phyloP scores from a whole-genome alignment of 2,329 filamentous ascomycete genomes.

The Aureobasidium sp. region DNA sequence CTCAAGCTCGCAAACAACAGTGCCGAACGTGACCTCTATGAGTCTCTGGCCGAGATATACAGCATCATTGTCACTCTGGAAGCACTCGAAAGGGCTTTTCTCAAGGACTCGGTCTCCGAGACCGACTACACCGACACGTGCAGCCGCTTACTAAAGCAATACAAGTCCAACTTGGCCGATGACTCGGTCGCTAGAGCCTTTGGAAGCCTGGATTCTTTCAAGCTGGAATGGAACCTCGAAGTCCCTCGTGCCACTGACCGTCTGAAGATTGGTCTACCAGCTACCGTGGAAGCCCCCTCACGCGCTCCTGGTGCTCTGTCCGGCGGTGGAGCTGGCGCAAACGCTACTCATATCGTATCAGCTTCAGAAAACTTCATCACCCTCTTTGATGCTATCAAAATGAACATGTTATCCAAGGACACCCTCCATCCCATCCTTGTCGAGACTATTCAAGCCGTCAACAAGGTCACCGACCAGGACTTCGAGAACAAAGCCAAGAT shows the following conservation, averaged over 20 bases:
- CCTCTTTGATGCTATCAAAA: constrained; percentile 86
- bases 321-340: constrained; percentile 35
- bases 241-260: constrained; percentile 90
- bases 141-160: constrained; percentile 87
- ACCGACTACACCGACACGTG: constrained; percentile 94
- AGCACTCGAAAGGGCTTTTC: constrained; percentile 90
- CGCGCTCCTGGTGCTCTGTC: constrained; percentile 17
- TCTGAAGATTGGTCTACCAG: constrained; percentile 84
- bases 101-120: constrained; percentile 90
- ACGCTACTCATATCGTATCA: constrained; percentile 64
- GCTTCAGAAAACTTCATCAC: constrained; percentile 99
- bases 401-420: constrained; percentile 90
- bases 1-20: constrained; percentile 83
- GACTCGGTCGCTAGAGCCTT: constrained; percentile 88
- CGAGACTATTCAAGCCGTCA: constrained; percentile 94
- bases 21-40: constrained; percentile 85
- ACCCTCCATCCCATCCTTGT: constrained; percentile 91
- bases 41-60: constrained; percentile 94
- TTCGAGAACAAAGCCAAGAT: constrained; percentile 97
- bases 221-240: constrained; percentile 84
- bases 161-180: constrained; percentile 87
- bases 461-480: constrained; percentile 90
- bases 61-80: constrained; percentile 95
- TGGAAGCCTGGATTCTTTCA: constrained; percentile 83
- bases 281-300: constrained; percentile 61